Base-by-base conservation (phyloP, 2,329 filamentous ascomycete species). In the Ustilaginoidea virens region DNA sequence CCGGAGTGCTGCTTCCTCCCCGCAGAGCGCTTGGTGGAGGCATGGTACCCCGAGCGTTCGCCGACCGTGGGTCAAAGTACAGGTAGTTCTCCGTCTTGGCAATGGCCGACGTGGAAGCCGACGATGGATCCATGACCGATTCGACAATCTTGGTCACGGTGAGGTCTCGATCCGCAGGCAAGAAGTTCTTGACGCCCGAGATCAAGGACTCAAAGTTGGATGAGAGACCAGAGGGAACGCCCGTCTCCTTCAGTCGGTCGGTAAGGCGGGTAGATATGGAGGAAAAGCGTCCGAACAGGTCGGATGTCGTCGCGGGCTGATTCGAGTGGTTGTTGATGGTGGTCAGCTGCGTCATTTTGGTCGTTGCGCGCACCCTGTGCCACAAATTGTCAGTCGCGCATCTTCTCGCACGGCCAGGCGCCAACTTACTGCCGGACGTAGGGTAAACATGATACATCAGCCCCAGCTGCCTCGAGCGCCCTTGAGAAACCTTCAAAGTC, bases 121-220 rank as follows among this genome's bases (percentile, higher is more conserved):
- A 74, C 25, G 82, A 69, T 0, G 90, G 90, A 46, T 98, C 90
- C 87, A 98, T 98, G 45, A 98, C 77, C 2, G 83, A 92, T 53
- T 98, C 90, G 23, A 90, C 87, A 47, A 98, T 94, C 56, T 96
- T 96, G 32, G 92, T 98, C 30, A 98, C 71, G 0, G 90, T 96
- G 7, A 96, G 69, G 48, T 98, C 92, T 43, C 86, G 83, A 57
- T 98, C 92, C 10, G 74, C 82, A 0, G 92, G 90, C n/a, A 98
- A 61, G 56, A 98, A 92, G 55, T 93, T 96, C 58, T 96, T 98
- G 47, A 98, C 87, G 24, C 87, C 87, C 5, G 83, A 87, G 36
- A 96, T 86, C 24, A 98, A 70, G 17, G 80, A 87, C 52, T 96
- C 90, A 45, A 98, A 82, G 50, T 96, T 96, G 30, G 74, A 74